Percentiles rank a stretch among this genome's conserved stretches.
These are phyloP conservation scores for Populus pruinosa DNA, from an alignment of 345 rosid genomes.

Conservation along the genomic window DNA sequence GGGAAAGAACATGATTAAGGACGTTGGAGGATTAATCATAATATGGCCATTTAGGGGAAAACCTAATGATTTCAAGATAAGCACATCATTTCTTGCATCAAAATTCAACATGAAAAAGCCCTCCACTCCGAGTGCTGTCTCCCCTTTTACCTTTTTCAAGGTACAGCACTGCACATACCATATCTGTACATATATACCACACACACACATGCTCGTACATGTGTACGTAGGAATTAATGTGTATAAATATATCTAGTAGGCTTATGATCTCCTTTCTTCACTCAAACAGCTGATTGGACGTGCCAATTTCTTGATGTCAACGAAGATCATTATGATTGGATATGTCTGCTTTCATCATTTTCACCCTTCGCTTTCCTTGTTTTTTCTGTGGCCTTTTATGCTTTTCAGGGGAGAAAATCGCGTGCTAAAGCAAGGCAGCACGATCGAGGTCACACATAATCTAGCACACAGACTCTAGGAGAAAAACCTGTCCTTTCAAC, in stretches of 20 bases:
- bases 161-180: not conserved
- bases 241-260: not conserved
- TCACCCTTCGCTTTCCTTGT: not conserved
- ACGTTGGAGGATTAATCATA: slow-evolving; percentile 18
- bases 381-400: not conserved
- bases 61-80: slow-evolving; percentile 31
- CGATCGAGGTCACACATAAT: slow-evolving; percentile 8
- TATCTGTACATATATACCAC: not conserved
- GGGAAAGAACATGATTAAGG: slow-evolving; percentile 10
- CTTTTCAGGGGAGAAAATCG: slow-evolving; percentile 27
- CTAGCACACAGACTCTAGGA: slow-evolving; percentile 15
- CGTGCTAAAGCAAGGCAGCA: slow-evolving; percentile 32
- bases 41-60: slow-evolving; percentile 24
- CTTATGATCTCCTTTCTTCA: slow-evolving; percentile 9
- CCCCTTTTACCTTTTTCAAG: not conserved
- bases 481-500: not conserved
- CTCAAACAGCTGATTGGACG: slow-evolving; percentile 24
- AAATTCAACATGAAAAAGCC: slow-evolving; percentile 23
- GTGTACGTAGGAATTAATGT: too few species aligned
- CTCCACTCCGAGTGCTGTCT: slow-evolving; percentile 7
- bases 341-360: slow-evolving; percentile 29
- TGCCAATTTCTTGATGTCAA: slow-evolving; percentile 38
- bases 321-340: slow-evolving; percentile 35
- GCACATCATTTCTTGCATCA: slow-evolving; percentile 36
- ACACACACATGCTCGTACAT: not conserved